Evolutionary conservation across 257 asterid species (phyloP).

Genomic region (Perilla frutescens): DNA sequence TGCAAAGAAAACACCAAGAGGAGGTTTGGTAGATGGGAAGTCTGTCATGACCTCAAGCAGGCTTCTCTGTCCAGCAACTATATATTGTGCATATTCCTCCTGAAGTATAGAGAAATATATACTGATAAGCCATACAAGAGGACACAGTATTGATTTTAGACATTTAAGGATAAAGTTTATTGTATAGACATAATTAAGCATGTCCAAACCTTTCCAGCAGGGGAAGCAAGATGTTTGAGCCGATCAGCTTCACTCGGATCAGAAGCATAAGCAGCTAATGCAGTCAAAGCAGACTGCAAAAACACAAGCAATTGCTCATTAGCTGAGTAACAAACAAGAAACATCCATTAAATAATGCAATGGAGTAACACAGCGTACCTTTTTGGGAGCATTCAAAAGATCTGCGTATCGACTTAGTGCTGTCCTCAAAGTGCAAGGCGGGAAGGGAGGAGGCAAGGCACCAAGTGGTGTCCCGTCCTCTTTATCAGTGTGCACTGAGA

Average conservation of each 20-base stretch:
- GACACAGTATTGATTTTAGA: background rate
- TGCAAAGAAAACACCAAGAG: constrained; percentile 96
- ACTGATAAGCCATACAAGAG: constrained; percentile 32
- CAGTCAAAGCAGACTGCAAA: constrained; percentile 76
- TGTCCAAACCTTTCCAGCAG: constrained; percentile 88
- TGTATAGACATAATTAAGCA: constrained; percentile 17
- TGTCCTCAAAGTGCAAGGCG: constrained; percentile 91
- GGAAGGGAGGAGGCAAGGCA: constrained; percentile 81
- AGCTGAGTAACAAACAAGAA: background rate
- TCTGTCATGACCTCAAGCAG: constrained; percentile 94
- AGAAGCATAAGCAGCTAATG: constrained; percentile 84
- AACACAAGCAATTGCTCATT: constrained; percentile 23
- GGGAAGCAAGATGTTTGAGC: constrained; percentile 85
- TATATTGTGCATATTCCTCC: constrained; percentile 92
- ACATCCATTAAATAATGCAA: background rate
- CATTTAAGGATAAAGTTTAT: background rate
- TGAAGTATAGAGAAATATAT: constrained; percentile 38
- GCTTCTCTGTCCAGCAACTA: constrained; percentile 83
- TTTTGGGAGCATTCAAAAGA: constrained; percentile 86
- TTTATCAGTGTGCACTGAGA: constrained; percentile 78
- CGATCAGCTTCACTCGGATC: constrained; percentile 85
- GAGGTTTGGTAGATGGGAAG: constrained; percentile 91
- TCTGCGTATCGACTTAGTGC: constrained; percentile 89
- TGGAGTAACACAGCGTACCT: constrained; percentile 48
- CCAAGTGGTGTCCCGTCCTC: constrained; percentile 82